Base-by-base conservation (phyloP, 768 basidiomycete species). In the Tephrocybe rancida region DNA sequence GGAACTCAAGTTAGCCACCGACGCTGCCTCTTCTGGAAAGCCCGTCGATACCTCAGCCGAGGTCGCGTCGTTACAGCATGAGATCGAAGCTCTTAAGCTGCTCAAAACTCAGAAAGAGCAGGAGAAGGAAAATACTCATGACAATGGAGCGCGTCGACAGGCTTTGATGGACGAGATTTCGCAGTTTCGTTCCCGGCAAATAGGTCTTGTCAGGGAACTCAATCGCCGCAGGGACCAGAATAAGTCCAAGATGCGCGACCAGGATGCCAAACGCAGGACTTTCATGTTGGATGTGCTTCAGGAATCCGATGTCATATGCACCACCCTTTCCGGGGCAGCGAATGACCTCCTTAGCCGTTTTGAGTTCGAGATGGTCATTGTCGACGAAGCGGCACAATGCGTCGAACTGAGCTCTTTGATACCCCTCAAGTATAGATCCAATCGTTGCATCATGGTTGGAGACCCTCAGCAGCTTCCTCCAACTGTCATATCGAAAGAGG, bases 301-400 rank as follows among this genome's bases (percentile, higher is more conserved):
- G 37, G 88, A 92, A 58, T 94, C 95, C 1, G 95, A 98, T 64
- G 87, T 99, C 39, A 89, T 99, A 47, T 99, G 97, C 66, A 80
- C 86, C 35, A 99, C 97, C 0, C 78, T 99, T 18, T 93, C 96
- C 6, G 96, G 96, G 27, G 81, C 96, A 16, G 97, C 95, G 3
- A 92, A 97, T 58, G 95, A 97, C 14, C 80, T 81, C 43, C 77
- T 99, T 37, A 84, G 90, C 52, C 77, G 81, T 30, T 82, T 92
- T 57, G 89, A 95, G 47, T 98, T 98, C 65, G 95, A 97, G 61
- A 91, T 96, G 72, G 82, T 99, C 61, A 86, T 99, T 67, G 96
- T 99, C 55, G 97, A 99, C 64, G 97, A 99, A 70, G 97, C 97
- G 1, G 96, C 96, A 1, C 97, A 99, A 70, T 88, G 95, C 14